A percentile compares a stretch with the other conserved stretches of the same genome.
These are phyloP conservation scores for Bipolaris oryzae DNA, from an alignment of 2,329 filamentous ascomycete genomes.

Conservation along the genomic window DNA sequence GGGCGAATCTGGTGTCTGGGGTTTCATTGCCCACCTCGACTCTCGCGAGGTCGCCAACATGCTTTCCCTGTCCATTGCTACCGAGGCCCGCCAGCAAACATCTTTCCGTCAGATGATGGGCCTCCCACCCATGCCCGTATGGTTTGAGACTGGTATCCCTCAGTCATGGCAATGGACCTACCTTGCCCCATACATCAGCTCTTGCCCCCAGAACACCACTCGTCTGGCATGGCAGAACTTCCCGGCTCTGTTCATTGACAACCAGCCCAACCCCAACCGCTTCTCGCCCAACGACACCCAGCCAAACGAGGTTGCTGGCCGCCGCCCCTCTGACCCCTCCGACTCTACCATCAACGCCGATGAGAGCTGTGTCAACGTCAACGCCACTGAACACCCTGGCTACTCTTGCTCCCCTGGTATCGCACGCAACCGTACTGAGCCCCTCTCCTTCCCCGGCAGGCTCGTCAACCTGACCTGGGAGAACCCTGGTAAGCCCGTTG, in stretches of 20 bases:
- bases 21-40: conserved; percentile 79
- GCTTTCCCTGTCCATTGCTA: conserved; percentile 76
- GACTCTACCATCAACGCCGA: conserved; percentile 53
- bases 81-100: conserved; percentile 81
- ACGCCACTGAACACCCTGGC: conserved; percentile 58
- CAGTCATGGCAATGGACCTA: conserved; percentile 87
- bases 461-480: conserved; percentile 77
- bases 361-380: conserved; percentile 65
- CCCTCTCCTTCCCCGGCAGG: conserved; percentile 76
- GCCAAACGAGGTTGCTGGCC: conserved; percentile 68
- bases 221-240: conserved; percentile 86
- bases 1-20: conserved; percentile 80
- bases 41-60: conserved; percentile 75
- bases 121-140: conserved; percentile 80
- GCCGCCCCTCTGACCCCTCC: conserved; percentile 62
- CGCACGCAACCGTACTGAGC: conserved; percentile 69
- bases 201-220: conserved; percentile 74
- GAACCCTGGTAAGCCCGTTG: conserved; percentile 67
- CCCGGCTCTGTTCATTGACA: conserved; percentile 71
- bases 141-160: conserved; percentile 79
- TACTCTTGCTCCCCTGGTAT: conserved; percentile 69
- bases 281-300: conserved; percentile 66
- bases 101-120: conserved; percentile 84
- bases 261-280: conserved; percentile 76
- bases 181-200: conserved; percentile 79